Evolutionary conservation across 202 grass and related monocot genomes (phyloP), one percentile per base, ranked within the genome.

Genomic region (Panicum hallii): DNA sequence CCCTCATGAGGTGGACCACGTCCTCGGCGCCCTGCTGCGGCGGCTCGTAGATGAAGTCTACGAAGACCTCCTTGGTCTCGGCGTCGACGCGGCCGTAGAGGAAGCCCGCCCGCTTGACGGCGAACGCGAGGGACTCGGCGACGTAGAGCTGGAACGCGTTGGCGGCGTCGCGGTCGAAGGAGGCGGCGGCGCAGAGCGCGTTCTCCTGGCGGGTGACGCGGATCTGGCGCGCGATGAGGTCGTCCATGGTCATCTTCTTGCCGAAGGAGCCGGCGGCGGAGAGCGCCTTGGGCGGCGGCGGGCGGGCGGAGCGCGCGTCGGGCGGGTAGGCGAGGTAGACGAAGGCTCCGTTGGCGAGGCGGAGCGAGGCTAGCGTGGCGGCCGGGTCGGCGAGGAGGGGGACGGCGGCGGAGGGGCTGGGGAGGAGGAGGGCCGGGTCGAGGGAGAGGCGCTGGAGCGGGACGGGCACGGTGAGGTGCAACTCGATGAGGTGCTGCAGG

Each of bases 11-110:
- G 50, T 46, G 62, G 54, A 90, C 74, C 0, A 77, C 85, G 44
- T 95, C 95, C 87, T 89, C 90, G 19, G 92, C 74, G 16, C 92
- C 90, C 65, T 85, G 79, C 81, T 97, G 95, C 14, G 92, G 95
- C 3, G 95, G 92, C 80, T 97, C 95, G 60, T 97, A 97, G 80
- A 97, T 94, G 84, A 97, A 97, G 61, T 97, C 88, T 23, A 97
- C 79, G 12, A 85, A 86, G 75, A 97, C 88, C 32, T 84, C 79
- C 77, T 87, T 86, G 11, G 82, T 86, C 1, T 82, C 92, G 4
- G 62, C 71, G 55, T 64, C 84, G 69, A 97, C 80, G 62, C 84
- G 75, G 66, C 95, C 95, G 42, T 93, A 97, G 20, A 97, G 88
- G 84, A 97, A 97, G 0, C 86, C 95, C 3, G 81, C 92, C 49